A percentile compares a stretch with the other conserved stretches of the same genome.
Conservation (phyloP, 176 grass and related monocot species). For the Eremochloa ophiuroides region DNA sequence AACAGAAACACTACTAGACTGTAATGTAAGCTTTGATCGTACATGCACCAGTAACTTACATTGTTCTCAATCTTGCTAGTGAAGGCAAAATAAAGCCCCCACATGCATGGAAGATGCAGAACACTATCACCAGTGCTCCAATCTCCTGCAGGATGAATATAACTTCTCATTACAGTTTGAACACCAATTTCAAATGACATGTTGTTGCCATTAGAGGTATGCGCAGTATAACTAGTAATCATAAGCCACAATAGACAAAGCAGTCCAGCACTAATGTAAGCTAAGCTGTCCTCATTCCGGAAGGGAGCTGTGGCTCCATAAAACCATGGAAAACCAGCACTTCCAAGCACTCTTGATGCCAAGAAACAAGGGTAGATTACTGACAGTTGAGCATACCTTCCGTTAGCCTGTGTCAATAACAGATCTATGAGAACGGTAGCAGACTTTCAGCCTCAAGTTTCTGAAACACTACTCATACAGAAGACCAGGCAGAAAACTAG, state of each 20-base stretch:
- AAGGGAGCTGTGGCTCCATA: slow-evolving; percentile 42
- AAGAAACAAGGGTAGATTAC: slow-evolving; percentile 79
- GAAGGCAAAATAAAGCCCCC: slow-evolving; percentile 84
- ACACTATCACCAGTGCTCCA: slow-evolving; percentile 61
- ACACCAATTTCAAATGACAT: neutral
- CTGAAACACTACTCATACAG: slow-evolving; percentile 2
- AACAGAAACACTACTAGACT: neutral
- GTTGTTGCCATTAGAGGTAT: neutral
- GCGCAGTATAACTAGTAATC: slow-evolving; percentile 66
- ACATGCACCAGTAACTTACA: slow-evolving; percentile 45
- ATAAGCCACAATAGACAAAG: slow-evolving; percentile 75
- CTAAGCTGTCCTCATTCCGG: slow-evolving; percentile 61
- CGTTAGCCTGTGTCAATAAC: slow-evolving; percentile 60
- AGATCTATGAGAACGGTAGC: neutral
- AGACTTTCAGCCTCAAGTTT: neutral
- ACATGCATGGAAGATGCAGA: slow-evolving; percentile 87
- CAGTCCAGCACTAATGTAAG: slow-evolving; percentile 49
- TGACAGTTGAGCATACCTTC: slow-evolving; percentile 70
- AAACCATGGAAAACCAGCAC: slow-evolving; percentile 72
- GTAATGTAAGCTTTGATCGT: neutral
- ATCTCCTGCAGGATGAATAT: slow-evolving; percentile 62
- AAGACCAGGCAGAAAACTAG: neutral
- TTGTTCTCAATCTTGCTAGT: slow-evolving; percentile 77
- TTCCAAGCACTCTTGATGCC: slow-evolving; percentile 78
- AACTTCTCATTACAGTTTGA: neutral